These are phyloP conservation scores for Tuber indicum DNA, from an alignment of 495 filamentous ascomycete genomes.

Conservation along the genomic window DNA sequence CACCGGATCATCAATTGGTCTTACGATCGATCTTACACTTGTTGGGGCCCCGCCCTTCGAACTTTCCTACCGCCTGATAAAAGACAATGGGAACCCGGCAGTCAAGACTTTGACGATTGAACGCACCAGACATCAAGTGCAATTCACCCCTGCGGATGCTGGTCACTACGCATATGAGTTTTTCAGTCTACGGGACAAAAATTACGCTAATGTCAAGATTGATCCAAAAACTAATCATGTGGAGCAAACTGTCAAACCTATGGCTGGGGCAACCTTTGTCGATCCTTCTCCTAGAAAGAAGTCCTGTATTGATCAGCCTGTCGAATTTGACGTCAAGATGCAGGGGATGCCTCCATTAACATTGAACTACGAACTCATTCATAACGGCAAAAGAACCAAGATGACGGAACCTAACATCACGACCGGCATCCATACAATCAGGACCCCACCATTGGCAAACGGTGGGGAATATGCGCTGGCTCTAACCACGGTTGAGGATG, in stretches of 20 bases:
- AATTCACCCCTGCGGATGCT: slow-evolving; percentile 71
- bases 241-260: slow-evolving; percentile 86
- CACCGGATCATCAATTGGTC: slow-evolving; percentile 82
- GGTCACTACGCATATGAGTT: slow-evolving; percentile 86
- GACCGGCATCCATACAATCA: slow-evolving; percentile 57
- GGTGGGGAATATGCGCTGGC: slow-evolving; percentile 86
- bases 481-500: slow-evolving; percentile 76
- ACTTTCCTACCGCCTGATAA: slow-evolving; percentile 63
- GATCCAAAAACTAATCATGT: slow-evolving; percentile 51
- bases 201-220: slow-evolving; percentile 62
- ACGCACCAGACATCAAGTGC: slow-evolving; percentile 67
- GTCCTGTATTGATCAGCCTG: slow-evolving; percentile 74
- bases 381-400: slow-evolving; percentile 73
- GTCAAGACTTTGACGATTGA: slow-evolving; percentile 52
- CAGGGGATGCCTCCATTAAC: slow-evolving; percentile 77
- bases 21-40: slow-evolving; percentile 78
- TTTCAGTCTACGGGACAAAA: slow-evolving; percentile 65
- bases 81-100: slow-evolving; percentile 51
- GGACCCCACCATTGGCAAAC: slow-evolving; percentile 61
- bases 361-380: slow-evolving; percentile 90
- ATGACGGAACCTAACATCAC: slow-evolving; percentile 59
- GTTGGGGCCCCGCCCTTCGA: slow-evolving; percentile 84
- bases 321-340: slow-evolving; percentile 64
- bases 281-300: slow-evolving; percentile 48
- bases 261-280: slow-evolving; percentile 70